Evolutionary conservation across 345 rosid species (phyloP), one percentile per base, ranked within the genome.

Genomic region (Cochlearia excelsa): DNA sequence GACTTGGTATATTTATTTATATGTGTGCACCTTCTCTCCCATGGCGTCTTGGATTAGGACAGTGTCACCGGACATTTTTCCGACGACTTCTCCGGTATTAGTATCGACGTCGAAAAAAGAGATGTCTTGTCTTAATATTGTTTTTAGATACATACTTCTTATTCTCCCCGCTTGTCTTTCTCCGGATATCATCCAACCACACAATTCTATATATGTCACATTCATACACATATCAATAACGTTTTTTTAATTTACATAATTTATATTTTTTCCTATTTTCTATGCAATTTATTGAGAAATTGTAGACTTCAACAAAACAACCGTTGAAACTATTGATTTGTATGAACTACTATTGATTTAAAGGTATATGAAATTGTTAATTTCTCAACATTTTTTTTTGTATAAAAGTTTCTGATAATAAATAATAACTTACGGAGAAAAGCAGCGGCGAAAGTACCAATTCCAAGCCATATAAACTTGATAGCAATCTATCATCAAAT

Each of bases 111-210:
- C 96, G 55, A 88, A 88, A 69, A 80, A 85, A 2, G 70, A 71
- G 48, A 88, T 53, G 42, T 82, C 96, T 69, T 85, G 93, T 50
- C 88, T 80, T 67, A 85, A 35, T 72, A 85, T 81, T 1, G 88
- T 81, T 76, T 78, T 67, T 57, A 82, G 28, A 71, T 83, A 85
- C 52, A 75, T 60, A 42, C 78, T 63, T 45, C 93, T 74, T 69
- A 88, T 82, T 43, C 84, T 41, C 5, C 82, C 70, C 2, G 86
- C 85, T 63, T 88, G 93, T 60, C 88, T 75, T 60, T 83, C 88
- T 8, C 81, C 93, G 3, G 84, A 79, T 46, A 83, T 78, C 84
- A 85, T 88, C 94, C 96, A 85, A 63, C 90, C 79, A 72, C 78
- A 64, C 28, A 86, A 86, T 81, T 85, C 94, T 82, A 75, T 11